Base-by-base conservation (phyloP, 768 basidiomycete species). In the Tylopilus vinaceipallidus region DNA sequence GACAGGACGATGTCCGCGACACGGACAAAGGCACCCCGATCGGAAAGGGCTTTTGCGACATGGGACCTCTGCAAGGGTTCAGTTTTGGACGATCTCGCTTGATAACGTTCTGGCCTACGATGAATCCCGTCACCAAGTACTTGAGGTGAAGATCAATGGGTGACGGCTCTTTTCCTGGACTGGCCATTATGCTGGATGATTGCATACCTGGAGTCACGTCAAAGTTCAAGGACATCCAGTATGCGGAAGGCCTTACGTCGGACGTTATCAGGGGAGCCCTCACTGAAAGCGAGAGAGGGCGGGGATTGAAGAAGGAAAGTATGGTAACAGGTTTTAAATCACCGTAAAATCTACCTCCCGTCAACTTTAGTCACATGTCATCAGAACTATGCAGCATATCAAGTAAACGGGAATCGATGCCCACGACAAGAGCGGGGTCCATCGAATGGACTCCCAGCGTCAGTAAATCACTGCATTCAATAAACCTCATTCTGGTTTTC, bases 101-200 rank as follows among this genome's bases (percentile, higher is more conserved):
- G 29, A 19, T 13, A 13, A 9, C 26, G 10, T 16, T 14, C 23
- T 19, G 19, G 59, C 75, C 58, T 55, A 80, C 79, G n/a, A 80
- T 75, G 54, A 81, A 81, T 4, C 80, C 80, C 2, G 76, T 75
- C 26, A 81, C 64, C 22, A 81, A 70, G 40, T 72, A 57, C 16
- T 45, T 58, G 27, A 50, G 49, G 30, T 19, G 26, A 24, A 12
- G 42, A 19, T 35, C 47, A 10, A 52, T 27, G 29, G 24, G 11
- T 12, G 20, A 26, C 10, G 30, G 14, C 7, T 1, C 2, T 8
- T 5, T 7, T 23, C 41, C 16, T 55, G 11, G 19, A 16, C 48
- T 7, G 16, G 20, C 4, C 59, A 60, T 53, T 23, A 7, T 8
- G 2, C 29, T 41, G 34, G 24, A 19, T 1, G 8, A 6, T 10